These are phyloP conservation scores for Hypoxylon sp. DNA, from an alignment of 2,329 filamentous ascomycete genomes.

Conservation along the genomic window DNA sequence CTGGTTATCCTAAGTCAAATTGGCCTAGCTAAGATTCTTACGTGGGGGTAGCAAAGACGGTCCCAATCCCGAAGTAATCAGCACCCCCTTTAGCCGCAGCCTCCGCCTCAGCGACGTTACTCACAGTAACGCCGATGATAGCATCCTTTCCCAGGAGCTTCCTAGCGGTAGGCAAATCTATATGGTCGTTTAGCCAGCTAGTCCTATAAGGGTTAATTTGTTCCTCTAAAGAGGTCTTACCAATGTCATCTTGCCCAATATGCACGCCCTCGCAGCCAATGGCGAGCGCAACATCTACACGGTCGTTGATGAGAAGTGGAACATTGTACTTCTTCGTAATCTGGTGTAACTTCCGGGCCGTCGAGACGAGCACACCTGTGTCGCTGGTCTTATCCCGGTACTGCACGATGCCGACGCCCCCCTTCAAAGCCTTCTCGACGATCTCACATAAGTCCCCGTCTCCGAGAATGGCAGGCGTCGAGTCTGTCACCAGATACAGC, in stretches of 20 bases:
- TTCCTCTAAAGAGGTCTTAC: constrained; percentile 59
- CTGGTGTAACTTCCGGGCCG: constrained; percentile 77
- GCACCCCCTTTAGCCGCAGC: constrained; percentile 82
- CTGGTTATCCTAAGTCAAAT: not conserved
- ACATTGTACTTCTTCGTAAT: constrained; percentile 78
- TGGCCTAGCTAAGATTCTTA: constrained; percentile 58
- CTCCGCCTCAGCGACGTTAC: constrained; percentile 79
- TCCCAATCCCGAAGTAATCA: constrained; percentile 92
- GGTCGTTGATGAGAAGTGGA: constrained; percentile 92
- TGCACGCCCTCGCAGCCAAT: constrained; percentile 93
- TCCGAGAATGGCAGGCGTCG: constrained; percentile 86
- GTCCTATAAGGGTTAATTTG: not conserved
- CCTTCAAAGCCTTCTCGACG: constrained; percentile 81
- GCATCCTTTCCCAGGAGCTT: constrained; percentile 79
- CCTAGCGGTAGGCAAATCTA: constrained; percentile 76
- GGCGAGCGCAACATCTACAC: constrained; percentile 88
- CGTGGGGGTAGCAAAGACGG: constrained; percentile 88
- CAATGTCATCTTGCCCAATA: constrained; percentile 94
- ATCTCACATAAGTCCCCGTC: constrained; percentile 77
- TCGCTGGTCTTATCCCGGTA: constrained; percentile 90
- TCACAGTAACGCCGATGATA: constrained; percentile 92
- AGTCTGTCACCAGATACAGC: constrained; percentile 93
- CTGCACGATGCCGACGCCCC: constrained; percentile 89
- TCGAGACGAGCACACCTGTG: constrained; percentile 78
- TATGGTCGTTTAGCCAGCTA: constrained; percentile 17